These are phyloP conservation scores for Ogataea degrootiae DNA, from an alignment of 805 yeast genomes.

Conservation along the genomic window DNA sequence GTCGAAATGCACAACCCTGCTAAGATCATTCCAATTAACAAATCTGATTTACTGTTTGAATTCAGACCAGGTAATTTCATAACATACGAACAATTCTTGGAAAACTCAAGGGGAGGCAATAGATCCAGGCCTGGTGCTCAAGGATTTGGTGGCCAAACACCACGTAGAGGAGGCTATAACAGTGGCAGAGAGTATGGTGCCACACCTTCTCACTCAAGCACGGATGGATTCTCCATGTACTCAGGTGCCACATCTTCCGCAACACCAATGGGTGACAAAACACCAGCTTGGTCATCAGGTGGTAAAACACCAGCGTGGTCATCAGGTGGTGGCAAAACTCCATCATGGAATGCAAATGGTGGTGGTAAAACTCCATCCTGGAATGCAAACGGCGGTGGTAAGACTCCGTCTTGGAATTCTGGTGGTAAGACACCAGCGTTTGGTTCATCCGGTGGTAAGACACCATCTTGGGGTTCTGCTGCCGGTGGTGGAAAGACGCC, in stretches of 20 bases:
- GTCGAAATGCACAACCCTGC: slow-evolving; percentile 91
- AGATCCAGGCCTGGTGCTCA: slow-evolving; percentile 15
- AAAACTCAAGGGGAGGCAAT: slow-evolving; percentile 32
- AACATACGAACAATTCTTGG: slow-evolving; percentile 76
- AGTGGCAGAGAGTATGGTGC: too few relatives aligned
- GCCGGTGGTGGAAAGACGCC: slow-evolving; percentile 40
- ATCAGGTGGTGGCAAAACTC: slow-evolving; percentile 33
- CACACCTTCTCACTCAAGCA: too few relatives aligned
- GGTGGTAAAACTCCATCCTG: slow-evolving; percentile 26
- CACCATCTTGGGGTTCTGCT: slow-evolving; percentile 34
- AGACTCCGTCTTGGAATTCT: slow-evolving; percentile 29
- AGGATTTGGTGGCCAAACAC: slow-evolving; percentile 6
- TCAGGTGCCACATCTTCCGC: background rate
- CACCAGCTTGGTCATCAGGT: slow-evolving; percentile 38
- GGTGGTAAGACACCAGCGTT: slow-evolving; percentile 53
- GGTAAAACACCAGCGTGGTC: slow-evolving; percentile 42
- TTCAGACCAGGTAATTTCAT: slow-evolving; percentile 62
- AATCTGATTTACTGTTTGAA: slow-evolving; percentile 69
- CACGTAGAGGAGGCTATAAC: background rate
- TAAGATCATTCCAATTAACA: slow-evolving; percentile 81
- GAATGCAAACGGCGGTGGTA: slow-evolving; percentile 14
- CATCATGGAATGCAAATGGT: slow-evolving; percentile 38
- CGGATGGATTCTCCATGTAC: too few relatives aligned
- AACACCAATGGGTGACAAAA: slow-evolving; percentile 20
- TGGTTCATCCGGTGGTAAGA: slow-evolving; percentile 32